These are phyloP conservation scores for Areca catechu DNA, from an alignment of 176 grass and related monocot species.

Conservation along the genomic window DNA sequence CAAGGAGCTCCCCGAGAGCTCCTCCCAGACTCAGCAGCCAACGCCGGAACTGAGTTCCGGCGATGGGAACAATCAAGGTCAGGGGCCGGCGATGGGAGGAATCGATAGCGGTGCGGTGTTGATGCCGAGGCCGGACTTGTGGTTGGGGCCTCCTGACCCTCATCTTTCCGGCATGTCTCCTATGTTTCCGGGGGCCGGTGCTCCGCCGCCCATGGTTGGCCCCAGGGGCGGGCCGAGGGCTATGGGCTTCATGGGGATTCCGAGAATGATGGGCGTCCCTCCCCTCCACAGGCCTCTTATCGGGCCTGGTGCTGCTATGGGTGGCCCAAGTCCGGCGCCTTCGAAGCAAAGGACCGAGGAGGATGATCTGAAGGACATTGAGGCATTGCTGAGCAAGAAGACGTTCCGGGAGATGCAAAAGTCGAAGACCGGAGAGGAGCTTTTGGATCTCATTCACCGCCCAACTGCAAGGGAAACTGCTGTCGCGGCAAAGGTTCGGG, in stretches of 20 bases:
- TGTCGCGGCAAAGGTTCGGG: constrained; percentile 88
- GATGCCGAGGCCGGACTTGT: constrained; percentile 64
- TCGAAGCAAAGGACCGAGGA: constrained; percentile 66
- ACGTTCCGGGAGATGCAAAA: constrained; percentile 87
- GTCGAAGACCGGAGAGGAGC: constrained; percentile 91
- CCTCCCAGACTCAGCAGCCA: constrained; percentile 30
- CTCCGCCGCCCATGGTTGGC: constrained; percentile 8
- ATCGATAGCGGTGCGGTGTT: constrained; percentile 14
- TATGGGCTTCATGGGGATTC: constrained; percentile 46
- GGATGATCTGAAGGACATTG: constrained; percentile 92
- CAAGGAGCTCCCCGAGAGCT: constrained; percentile 82
- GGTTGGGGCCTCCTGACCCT: constrained; percentile 34
- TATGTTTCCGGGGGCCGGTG: constrained; percentile 39
- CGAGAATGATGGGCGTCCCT: constrained; percentile 48
- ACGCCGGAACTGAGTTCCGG: constrained; percentile 3
- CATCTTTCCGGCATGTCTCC: constrained; percentile 47
- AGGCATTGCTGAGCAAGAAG: constrained; percentile 74
- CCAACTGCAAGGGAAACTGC: constrained; percentile 91
- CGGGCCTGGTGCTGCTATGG: constrained; percentile 27
- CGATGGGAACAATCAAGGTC: constrained; percentile 12
- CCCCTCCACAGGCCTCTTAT: constrained; percentile 61
- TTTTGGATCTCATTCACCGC: constrained; percentile 95
- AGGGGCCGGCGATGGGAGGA: constrained; percentile 21
- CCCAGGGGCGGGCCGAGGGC: constrained; percentile 50
- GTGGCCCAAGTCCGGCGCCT: constrained; percentile 23